Base-by-base conservation (phyloP, 2,329 filamentous ascomycete species). In the Cordyceps javanica region DNA sequence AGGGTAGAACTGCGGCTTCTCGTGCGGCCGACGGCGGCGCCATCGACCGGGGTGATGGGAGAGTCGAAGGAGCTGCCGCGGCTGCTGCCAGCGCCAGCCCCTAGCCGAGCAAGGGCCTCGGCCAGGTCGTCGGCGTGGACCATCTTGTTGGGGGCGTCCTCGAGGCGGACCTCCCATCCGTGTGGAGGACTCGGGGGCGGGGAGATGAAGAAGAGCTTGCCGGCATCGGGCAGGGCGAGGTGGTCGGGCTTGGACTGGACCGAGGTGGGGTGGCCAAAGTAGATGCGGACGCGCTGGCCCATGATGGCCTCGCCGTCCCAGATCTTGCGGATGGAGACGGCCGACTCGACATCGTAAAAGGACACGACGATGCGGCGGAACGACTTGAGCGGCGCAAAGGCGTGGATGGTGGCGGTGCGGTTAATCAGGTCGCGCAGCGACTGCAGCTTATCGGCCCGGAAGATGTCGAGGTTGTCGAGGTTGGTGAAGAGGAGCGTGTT, bases 401-500 rank as follows among this genome's bases (percentile, higher is more conserved):
- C 85, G 73, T 90, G 86, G 62, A 93, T 84, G 52, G 84, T 79
- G 3, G 88, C 87, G n/a, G 86, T 83, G 51, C 81, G 72, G 66
- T 82, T 76, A 70, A 94, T 86, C 59, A 90, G 83, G 56, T 85
- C 80, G 68, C 85, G 86, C 66, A 93, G 89, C 60, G 82, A 84
- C 65, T 88, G 82, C 59, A 93, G 80, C 72, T 90, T 91, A 61
- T 87, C 81, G 19, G 88, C 78, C 59, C 82, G 78, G 79, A 93
- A 94, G 75, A 91, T 85, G 66, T 88, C 85, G 59, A 79, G 74
- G 63, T 90, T 83, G 67, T 86, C 76, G 60, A 94, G 83, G 75
- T 91, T 91, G 66, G 90, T 94, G 69, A 94, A 87, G 67, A 94
- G 83, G 58, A 94, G 85, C 0, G 90, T 94, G 77, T 94, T 94